Base-by-base conservation (phyloP, 225 moss, liverwort and hornwort species). In the Antitrichia curtipendula region DNA sequence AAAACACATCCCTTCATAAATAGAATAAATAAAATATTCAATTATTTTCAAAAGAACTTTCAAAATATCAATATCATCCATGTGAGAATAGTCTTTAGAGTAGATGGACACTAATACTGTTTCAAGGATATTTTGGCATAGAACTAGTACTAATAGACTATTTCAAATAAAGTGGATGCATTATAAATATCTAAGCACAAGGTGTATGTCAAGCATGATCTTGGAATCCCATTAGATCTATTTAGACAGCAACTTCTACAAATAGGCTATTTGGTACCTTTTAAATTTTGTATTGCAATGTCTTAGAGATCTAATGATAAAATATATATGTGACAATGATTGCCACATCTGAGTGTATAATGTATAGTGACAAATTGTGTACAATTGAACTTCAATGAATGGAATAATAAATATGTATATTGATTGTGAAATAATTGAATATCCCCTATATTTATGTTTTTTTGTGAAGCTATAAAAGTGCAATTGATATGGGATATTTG, bases 141-240 rank as follows among this genome's bases (percentile, higher is more conserved):
- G 3, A 29, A 29, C 3, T 18, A 10, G 10, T 72, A 10, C 6
- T 17, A 28, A 29, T 71, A 49, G 12, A 49, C 49, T 49, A 49
- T 9, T 45, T n/a, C n/a, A 28, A 43, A 6, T 43, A 28, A 6
- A 72, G 45, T 43, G 17, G 45, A 6, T 45, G 6, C 5, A 17
- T 72, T 45, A 18, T 29, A 0, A 45, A 40, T 41, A 72, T 45
- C 45, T 45, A 1, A 45, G 2, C 0, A 45, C 10, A 45, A 72
- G 16, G 0, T 45, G 0, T 0, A 71, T 71, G 8, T 10, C 9
- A 71, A 43, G 15, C 0, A 28, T 16, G 16, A 43, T 40, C 3
- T 25, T 41, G 8, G 7, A 25, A 41, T 24, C 14, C 41, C 25
- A 70, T 41, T 25, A 25, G 1, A 41, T 43, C 16, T 27, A 71